Percentiles rank a stretch among this genome's conserved stretches.
These are phyloP conservation scores for Citrus trifoliata DNA, from an alignment of 345 rosid species.

Conservation along the genomic window DNA sequence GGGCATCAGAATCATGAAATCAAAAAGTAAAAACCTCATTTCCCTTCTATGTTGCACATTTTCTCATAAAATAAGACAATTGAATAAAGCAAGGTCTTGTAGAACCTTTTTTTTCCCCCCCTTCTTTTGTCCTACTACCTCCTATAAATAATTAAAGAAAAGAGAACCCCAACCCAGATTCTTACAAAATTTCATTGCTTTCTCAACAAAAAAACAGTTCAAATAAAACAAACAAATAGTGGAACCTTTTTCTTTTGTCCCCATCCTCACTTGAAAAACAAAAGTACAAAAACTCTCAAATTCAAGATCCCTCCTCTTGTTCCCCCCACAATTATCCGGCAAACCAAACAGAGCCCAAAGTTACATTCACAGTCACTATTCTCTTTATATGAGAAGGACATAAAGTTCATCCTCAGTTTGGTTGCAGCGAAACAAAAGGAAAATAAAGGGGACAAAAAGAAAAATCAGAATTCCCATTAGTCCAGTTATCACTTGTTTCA, in stretches of 20 bases:
- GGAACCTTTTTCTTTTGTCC: constrained; percentile 13
- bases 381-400: not conserved
- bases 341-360: not conserved
- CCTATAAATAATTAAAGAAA: not conserved
- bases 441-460: not conserved
- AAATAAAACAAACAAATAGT: constrained; percentile 5
- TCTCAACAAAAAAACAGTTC: constrained; percentile 7
- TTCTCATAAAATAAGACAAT: not conserved
- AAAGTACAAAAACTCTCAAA: constrained; percentile 4
- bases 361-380: not conserved
- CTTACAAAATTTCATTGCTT: not conserved
- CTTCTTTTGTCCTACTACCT: not conserved
- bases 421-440: constrained; percentile 5
- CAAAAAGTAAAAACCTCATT: not conserved
- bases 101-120: not conserved
- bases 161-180: constrained; percentile 5
- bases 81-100: not conserved
- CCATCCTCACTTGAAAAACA: not conserved
- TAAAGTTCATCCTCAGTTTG: not conserved
- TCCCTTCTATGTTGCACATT: not conserved
- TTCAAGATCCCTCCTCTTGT: constrained; percentile 10
- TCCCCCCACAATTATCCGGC: not conserved
- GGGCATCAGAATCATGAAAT: not conserved
- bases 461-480: not conserved
- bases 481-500: not conserved